phyloP scores from a whole-genome alignment of 345 rosid species.

The Gossypium rotundifolium region DNA sequence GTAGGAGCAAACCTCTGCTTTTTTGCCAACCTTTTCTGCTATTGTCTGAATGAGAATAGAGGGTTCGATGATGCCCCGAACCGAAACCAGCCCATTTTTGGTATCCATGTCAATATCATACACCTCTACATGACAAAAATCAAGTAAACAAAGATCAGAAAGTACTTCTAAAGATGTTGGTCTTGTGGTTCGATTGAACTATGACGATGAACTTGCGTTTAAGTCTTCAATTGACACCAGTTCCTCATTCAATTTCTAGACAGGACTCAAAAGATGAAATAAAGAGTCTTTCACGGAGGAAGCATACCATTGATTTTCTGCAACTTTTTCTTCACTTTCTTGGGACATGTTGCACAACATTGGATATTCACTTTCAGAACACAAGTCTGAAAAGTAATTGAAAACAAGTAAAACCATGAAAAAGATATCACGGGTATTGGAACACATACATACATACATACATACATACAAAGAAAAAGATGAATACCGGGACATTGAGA shows the following conservation, averaged over 20 bases:
- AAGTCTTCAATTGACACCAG: too few relatives aligned
- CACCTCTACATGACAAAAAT: conserved; percentile 13
- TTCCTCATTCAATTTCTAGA: too few relatives aligned
- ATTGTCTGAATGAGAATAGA: background rate
- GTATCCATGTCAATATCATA: conserved; percentile 10
- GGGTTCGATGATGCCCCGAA: conserved; percentile 19
- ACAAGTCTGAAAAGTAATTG: conserved; percentile 7
- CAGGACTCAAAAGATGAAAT: too few relatives aligned
- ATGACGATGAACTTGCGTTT: too few relatives aligned
- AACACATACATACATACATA: background rate
- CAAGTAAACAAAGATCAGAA: background rate
- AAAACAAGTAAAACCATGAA: background rate
- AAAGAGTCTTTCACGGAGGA: background rate
- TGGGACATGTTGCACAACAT: conserved; percentile 11
- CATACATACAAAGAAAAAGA: background rate
- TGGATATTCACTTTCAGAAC: conserved; percentile 13
- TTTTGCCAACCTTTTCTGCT: conserved; percentile 9
- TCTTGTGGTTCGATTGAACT: background rate
- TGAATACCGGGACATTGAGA: background rate
- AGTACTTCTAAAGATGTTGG: background rate
- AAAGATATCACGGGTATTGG: background rate
- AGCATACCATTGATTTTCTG: conserved; percentile 24
- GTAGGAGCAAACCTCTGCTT: conserved; percentile 12
- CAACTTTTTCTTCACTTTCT: conserved; percentile 14
- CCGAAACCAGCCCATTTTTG: conserved; percentile 7